Percentiles rank a stretch among this genome's conserved stretches.
phyloP scores from a whole-genome alignment of 352 stramenopile species.

The Phytopythium litorale region DNA sequence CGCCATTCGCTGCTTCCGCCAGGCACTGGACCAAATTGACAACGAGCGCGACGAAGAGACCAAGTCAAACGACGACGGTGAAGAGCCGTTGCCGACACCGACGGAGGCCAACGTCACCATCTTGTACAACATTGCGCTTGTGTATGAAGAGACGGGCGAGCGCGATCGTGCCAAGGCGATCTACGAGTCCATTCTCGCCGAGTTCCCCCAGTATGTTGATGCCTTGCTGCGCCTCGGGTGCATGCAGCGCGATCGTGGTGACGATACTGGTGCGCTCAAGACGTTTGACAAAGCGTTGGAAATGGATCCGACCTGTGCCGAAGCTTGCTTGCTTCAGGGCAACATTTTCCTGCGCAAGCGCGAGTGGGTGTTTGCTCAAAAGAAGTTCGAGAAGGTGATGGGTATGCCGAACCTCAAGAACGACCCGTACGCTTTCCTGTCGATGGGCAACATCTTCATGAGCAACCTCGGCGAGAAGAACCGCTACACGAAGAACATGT shows the following conservation, averaged over 20 bases:
- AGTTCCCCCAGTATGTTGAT: conserved; percentile 94
- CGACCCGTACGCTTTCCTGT: conserved; percentile 96
- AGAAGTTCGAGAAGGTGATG: conserved; percentile 93
- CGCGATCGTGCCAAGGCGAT: conserved; percentile 89
- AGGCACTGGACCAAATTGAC: conserved; percentile 59
- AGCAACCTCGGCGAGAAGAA: conserved; percentile 94
- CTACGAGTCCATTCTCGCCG: conserved; percentile 92
- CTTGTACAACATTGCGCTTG: conserved; percentile 94
- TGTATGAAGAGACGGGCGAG: conserved; percentile 92
- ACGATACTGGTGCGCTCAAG: conserved; percentile 85
- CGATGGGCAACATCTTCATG: conserved; percentile 98
- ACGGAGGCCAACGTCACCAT: conserved; percentile 89
- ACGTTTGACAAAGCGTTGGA: conserved; percentile 93
- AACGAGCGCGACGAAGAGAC: conserved; percentile 34
- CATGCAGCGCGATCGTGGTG: conserved; percentile 92
- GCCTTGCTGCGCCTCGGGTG: conserved; percentile 92
- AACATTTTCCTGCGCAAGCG: conserved; percentile 95
- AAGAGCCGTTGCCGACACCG: conserved; percentile 41
- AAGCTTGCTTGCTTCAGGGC: conserved; percentile 93
- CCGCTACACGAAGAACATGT: conserved; percentile 96
- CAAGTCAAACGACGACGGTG: conserved; percentile 32
- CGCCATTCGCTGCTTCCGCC: conserved; percentile 90
- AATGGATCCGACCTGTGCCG: conserved; percentile 87
- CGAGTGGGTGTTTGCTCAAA: conserved; percentile 94
- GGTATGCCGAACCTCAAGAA: conserved; percentile 94